phyloP scores from a whole-genome alignment of 2,329 filamentous ascomycete genomes.

The Camillea tinctor region DNA sequence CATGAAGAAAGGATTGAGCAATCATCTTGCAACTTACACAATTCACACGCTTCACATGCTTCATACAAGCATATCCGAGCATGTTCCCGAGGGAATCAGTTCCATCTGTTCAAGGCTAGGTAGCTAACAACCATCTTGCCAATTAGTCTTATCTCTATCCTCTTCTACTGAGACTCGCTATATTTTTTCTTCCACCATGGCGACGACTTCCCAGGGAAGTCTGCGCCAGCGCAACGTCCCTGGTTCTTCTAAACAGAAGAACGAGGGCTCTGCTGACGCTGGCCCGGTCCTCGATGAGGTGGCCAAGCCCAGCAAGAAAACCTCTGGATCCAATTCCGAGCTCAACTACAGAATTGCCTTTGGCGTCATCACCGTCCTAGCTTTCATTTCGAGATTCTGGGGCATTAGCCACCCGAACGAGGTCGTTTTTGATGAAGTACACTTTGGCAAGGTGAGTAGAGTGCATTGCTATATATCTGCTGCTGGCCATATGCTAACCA shows the following conservation, averaged over 20 bases:
- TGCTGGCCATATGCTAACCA: constrained; percentile 1
- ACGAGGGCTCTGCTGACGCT: constrained; percentile 36
- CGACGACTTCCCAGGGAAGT: constrained; percentile 52
- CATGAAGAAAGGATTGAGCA: not conserved
- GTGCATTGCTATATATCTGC: not conserved
- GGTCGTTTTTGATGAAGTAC: constrained; percentile 98
- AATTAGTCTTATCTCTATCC: constrained; percentile 1
- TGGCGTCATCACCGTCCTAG: constrained; percentile 72
- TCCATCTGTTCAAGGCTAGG: too few relatives aligned
- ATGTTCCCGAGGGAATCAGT: too few relatives aligned
- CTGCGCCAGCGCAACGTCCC: constrained; percentile 59
- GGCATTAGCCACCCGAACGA: constrained; percentile 93
- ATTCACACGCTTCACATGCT: too few relatives aligned
- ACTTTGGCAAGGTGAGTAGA: constrained; percentile 89
- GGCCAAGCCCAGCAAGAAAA: constrained; percentile 40
- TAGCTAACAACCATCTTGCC: not conserved
- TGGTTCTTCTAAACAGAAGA: constrained; percentile 50
- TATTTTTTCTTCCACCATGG: constrained; percentile 36
- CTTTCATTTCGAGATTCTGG: constrained; percentile 92
- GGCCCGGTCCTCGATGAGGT: constrained; percentile 53
- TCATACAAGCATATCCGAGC: too few relatives aligned
- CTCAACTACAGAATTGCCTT: constrained; percentile 83
- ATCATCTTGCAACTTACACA: too few relatives aligned
- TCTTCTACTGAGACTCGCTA: constrained; percentile 15
- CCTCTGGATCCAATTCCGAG: constrained; percentile 53